Conservation (phyloP, 805 yeast species). For the Metschnikowia matae region DNA sequence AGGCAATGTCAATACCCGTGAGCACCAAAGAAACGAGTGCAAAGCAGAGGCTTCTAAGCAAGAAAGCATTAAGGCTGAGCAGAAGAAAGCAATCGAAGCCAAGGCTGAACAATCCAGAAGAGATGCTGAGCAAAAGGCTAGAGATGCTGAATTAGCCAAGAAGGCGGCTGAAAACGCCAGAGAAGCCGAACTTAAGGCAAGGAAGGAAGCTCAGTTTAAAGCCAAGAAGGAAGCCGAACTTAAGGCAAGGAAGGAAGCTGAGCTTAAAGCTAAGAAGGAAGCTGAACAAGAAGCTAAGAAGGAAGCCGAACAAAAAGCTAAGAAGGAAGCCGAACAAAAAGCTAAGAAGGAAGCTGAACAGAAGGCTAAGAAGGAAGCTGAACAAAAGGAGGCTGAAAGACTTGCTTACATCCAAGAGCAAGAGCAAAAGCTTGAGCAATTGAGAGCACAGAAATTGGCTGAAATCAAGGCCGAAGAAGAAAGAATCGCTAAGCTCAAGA, state of each 20-base stretch:
- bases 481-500: conserved; percentile 8
- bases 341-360: conserved; percentile 3
- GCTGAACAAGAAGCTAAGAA: conserved; percentile 3
- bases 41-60: background rate
- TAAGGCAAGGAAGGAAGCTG: conserved; percentile 9
- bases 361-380: conserved; percentile 3
- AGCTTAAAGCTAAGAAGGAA: conserved; percentile 1
- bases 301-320: background rate
- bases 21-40: background rate
- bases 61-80: background rate
- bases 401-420: conserved; percentile 5
- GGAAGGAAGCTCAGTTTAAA: conserved; percentile 5
- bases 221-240: conserved; percentile 3
- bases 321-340: conserved; percentile 3
- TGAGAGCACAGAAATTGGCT: conserved; percentile 9
- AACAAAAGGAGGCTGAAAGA: conserved; percentile 7
- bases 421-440: conserved; percentile 6
- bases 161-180: conserved; percentile 5
- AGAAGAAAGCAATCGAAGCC: background rate
- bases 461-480: conserved; percentile 7
- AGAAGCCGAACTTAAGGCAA: conserved; percentile 4
- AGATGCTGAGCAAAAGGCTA: conserved; percentile 6
- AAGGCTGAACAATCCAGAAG: background rate
- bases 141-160: conserved; percentile 7
- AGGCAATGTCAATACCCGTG: background rate